Base-by-base conservation (phyloP, 2,329 filamentous ascomycete species). In the Xylaria digitata region DNA sequence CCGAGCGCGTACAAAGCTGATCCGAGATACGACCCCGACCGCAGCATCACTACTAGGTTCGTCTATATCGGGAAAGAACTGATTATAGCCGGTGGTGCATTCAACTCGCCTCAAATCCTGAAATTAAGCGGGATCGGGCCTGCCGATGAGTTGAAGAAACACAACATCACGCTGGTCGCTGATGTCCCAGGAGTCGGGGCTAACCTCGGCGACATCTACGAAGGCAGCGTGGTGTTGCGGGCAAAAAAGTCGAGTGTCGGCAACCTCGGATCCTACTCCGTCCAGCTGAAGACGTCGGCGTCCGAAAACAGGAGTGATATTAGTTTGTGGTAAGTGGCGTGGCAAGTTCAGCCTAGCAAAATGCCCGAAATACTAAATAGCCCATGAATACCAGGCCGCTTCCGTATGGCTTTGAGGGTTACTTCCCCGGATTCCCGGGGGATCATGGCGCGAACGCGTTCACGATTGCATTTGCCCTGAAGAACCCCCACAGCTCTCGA, bases 131-230 rank as follows among this genome's bases (percentile, higher is more conserved):
- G 83, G 2, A 57, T 76, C 30, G 83, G 83, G 0, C 82, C 81
- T 0, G 74, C 75, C 0, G 69, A 67, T 0, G 78, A 83, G 45
- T 74, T 84, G 5, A 69, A 75, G 50, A 76, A 75, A 58, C 74
- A 75, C 49, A 74, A 73, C n/a, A 79, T 79, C 66, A 76, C 80
- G 2, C 79, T 87, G 1, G 71, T 87, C 50, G 75, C 77, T 0
- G 81, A 88, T 70, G 78, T 86, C 1, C 85, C 85, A 0, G 87
- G 85, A 43, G 85, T 89, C 11, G 87, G 86, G 30, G 81, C 77
- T 9, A 87, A 87, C 75, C 78, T 89, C 6, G 81, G 86, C 73
- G 86, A 89, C 72, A 84, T 84, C 50, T 84, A 85, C 72, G 84
- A 75, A 72, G 81, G 84, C 49, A 76, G 79, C 13, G 76, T 84